Evolutionary conservation across 75 land plant genomes (phyloP).

Genomic region (Chamaecyparis obtusa): DNA sequence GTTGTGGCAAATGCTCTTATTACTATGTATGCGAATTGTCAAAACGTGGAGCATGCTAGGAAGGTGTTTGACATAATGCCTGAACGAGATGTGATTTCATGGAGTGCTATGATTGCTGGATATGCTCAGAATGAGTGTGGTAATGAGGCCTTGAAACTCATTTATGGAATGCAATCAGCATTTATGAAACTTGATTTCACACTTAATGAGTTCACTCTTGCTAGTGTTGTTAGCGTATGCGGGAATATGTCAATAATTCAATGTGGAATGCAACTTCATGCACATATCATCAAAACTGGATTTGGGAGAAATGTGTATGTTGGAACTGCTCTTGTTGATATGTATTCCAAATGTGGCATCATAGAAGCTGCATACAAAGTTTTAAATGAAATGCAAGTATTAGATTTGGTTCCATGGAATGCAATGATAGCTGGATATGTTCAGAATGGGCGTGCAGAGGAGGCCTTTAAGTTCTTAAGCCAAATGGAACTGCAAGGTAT

Average conservation of each 20-base stretch:
- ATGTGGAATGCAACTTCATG: slow-evolving; percentile 56
- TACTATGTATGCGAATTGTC: slow-evolving; percentile 34
- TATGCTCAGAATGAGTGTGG: slow-evolving; percentile 29
- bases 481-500: slow-evolving; percentile 40
- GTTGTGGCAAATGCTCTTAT: slow-evolving; percentile 27
- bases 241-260: slow-evolving; percentile 35
- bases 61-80: slow-evolving; percentile 31
- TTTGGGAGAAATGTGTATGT: slow-evolving; percentile 50
- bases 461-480: slow-evolving; percentile 48
- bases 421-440: slow-evolving; percentile 79
- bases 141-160: slow-evolving; percentile 19
- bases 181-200: not conserved
- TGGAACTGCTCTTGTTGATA: slow-evolving; percentile 56
- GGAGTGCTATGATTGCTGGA: slow-evolving; percentile 45
- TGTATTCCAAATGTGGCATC: slow-evolving; percentile 64
- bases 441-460: slow-evolving; percentile 26
- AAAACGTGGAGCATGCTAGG: slow-evolving; percentile 17
- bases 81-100: slow-evolving; percentile 20
- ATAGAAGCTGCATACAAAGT: slow-evolving; percentile 43
- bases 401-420: slow-evolving; percentile 55
- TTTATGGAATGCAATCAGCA: slow-evolving; percentile 9
- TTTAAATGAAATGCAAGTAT: slow-evolving; percentile 35
- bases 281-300: slow-evolving; percentile 46
- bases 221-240: slow-evolving; percentile 60
- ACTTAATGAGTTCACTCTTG: slow-evolving; percentile 37